Evolutionary conservation across 164 flowering plant species (phyloP).

Genomic region (Magnolia changhungtana): DNA sequence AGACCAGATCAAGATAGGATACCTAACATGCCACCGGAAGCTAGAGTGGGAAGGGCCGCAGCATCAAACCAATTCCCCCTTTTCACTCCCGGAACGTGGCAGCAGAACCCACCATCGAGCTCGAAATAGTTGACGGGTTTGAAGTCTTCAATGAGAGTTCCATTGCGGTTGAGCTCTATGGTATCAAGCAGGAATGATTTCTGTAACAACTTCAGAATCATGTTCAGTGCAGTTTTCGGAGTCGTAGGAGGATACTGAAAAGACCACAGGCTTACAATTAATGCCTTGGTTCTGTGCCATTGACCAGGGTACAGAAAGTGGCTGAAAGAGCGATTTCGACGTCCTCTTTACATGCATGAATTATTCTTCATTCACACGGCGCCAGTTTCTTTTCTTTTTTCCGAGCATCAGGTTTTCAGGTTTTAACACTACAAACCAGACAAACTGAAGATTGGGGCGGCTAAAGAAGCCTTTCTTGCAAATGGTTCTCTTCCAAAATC

Average conservation of each 20-base stretch:
- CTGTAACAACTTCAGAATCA: background rate
- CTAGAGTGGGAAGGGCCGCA: constrained; percentile 54
- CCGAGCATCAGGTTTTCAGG: background rate
- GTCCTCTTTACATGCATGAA: background rate
- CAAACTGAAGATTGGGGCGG: background rate
- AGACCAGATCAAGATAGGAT: constrained; percentile 49
- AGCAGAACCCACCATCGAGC: constrained; percentile 26
- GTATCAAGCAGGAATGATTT: background rate
- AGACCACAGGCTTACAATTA: background rate
- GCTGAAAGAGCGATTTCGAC: background rate
- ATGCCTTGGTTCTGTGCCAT: background rate
- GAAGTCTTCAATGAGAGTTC: background rate
- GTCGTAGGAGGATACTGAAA: too few relatives aligned
- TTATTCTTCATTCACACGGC: background rate
- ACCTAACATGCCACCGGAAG: constrained; percentile 30
- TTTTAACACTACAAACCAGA: background rate
- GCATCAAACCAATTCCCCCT: constrained; percentile 77
- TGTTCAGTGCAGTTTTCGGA: background rate
- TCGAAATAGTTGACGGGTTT: constrained; percentile 21
- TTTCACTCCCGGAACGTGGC: constrained; percentile 52
- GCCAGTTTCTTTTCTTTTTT: background rate
- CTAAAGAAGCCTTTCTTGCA: background rate
- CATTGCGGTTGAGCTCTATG: background rate
- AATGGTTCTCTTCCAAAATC: background rate
- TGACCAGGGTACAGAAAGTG: background rate